A percentile compares a stretch with the other conserved stretches of the same genome.
These are phyloP conservation scores for Xylariaceae sp. DNA, from an alignment of 2,329 filamentous ascomycete genomes.

Conservation along the genomic window DNA sequence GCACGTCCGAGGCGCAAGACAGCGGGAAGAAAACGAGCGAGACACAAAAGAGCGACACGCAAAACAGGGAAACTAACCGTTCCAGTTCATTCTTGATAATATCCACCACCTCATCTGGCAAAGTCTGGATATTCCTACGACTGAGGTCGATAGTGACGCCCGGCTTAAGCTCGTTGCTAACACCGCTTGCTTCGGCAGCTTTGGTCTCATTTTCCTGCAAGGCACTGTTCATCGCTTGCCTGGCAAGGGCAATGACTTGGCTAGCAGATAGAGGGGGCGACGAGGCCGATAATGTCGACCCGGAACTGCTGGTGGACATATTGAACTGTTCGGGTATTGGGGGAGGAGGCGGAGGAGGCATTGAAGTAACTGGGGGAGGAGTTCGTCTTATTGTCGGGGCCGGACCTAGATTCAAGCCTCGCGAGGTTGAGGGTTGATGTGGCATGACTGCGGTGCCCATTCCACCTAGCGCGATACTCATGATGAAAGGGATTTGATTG, in stretches of 20 bases:
- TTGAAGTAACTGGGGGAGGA: constrained; percentile 37
- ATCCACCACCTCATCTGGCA: constrained; percentile 75
- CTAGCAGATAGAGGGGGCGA: constrained; percentile 58
- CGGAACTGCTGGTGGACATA: constrained; percentile 33
- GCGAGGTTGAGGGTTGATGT: constrained; percentile 33
- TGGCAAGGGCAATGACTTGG: constrained; percentile 67
- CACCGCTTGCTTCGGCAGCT: constrained; percentile 60
- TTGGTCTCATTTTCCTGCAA: constrained; percentile 67
- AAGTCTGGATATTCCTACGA: constrained; percentile 70
- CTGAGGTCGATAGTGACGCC: constrained; percentile 80
- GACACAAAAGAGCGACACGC: too few species aligned
- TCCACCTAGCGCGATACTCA: constrained; percentile 36
- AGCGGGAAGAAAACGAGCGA: too few species aligned
- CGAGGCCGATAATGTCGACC: constrained; percentile 52
- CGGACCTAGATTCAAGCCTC: constrained; percentile 33
- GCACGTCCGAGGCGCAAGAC: background rate
- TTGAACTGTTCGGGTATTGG: constrained; percentile 54
- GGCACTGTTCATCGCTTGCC: constrained; percentile 68
- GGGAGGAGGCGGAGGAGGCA: constrained; percentile 46
- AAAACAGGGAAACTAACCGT: constrained; percentile 52
- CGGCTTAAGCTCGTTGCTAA: constrained; percentile 64
- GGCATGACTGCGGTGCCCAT: constrained; percentile 36
- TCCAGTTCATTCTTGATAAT: constrained; percentile 75
- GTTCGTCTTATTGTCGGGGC: constrained; percentile 34
- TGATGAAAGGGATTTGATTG: constrained; percentile 13